phyloP scores from a whole-genome alignment of 2,329 filamentous ascomycete genomes.

The Fusarium stilboides region DNA sequence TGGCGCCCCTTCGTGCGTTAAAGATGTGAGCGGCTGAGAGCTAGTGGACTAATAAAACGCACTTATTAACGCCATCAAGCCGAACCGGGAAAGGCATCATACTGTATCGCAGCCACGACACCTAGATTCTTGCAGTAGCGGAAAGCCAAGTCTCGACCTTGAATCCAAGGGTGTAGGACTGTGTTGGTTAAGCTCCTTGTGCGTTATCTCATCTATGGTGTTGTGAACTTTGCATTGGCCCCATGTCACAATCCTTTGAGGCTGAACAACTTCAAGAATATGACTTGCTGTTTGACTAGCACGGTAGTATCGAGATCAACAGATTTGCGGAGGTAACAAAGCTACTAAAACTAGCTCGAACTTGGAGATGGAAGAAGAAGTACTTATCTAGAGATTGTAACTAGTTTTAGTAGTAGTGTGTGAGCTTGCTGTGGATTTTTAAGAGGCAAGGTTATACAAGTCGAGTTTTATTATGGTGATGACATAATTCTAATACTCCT shows the following conservation, averaged over 20 bases:
- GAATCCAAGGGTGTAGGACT: not conserved
- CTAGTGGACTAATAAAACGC: conserved; percentile 14
- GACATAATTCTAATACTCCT: no score
- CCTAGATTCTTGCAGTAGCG: not conserved
- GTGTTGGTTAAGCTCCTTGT: not conserved
- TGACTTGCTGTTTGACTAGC: not conserved
- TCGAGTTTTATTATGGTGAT: no score
- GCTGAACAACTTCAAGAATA: not conserved
- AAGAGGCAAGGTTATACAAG: no score
- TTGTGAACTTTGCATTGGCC: not conserved
- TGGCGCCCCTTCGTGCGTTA: conserved; percentile 18
- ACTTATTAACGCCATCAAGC: conserved; percentile 15
- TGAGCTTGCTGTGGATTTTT: no score
- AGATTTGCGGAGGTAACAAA: conserved; percentile 9
- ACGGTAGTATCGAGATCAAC: conserved; percentile 8
- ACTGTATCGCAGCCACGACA: conserved; percentile 9
- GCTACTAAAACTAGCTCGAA: not conserved
- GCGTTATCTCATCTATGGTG: not conserved
- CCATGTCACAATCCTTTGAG: not conserved
- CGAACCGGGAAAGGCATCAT: not conserved
- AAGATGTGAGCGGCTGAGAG: conserved; percentile 12
- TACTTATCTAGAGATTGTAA: no score
- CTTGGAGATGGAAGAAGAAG: not conserved
- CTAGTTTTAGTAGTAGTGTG: no score
- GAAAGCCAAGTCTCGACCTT: conserved; percentile 1